Evolutionary conservation across 306 rosid species (phyloP), one percentile per base, ranked within the genome.

Genomic region (Prunus mongolica): DNA sequence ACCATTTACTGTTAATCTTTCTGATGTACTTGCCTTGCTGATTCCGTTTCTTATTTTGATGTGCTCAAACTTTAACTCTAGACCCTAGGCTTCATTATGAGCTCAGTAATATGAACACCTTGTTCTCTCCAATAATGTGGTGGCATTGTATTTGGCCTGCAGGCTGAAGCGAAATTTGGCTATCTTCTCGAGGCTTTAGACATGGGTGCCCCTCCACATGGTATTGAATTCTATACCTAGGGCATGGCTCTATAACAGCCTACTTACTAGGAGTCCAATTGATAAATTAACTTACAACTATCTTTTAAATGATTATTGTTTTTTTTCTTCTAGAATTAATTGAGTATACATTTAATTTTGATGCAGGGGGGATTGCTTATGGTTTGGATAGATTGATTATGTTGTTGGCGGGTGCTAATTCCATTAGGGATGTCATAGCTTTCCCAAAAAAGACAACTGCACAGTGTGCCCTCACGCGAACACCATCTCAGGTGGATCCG

Each of bases 131-230:
- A 68, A 34, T 75, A 69, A 74, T 70, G 41, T 82, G 77, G 66
- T 4, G 13, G 55, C 57, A 24, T 63, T 77, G 22, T 49, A 24
- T 71, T 75, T 68, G 72, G 72, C 56, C 65, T 82, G 50, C 92
- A 92, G 97, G 99, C 97, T 60, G 99, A 95, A 86, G 91, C 89
- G 0, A 92, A 95, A 90, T 92, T 95, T 75, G 97, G 97, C 32
- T 90, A 90, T 81, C 97, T 95, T 82, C 91, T 95, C 44, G 99
- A 95, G 82, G 99, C 99, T 25, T 82, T 95, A 61, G 99, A 92
- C 92, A 95, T 92, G 97, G 99, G 97, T 64, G 99, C 97, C 84
- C 99, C 97, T 76, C 97, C 99, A 56, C 99, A 92, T 78, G 99
- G 99, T 95, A 92, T 80, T 82, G 64, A 70, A 11, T 41, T 73